phyloP scores from a whole-genome alignment of 441 rosid genomes.

The Corymbia calophylla region DNA sequence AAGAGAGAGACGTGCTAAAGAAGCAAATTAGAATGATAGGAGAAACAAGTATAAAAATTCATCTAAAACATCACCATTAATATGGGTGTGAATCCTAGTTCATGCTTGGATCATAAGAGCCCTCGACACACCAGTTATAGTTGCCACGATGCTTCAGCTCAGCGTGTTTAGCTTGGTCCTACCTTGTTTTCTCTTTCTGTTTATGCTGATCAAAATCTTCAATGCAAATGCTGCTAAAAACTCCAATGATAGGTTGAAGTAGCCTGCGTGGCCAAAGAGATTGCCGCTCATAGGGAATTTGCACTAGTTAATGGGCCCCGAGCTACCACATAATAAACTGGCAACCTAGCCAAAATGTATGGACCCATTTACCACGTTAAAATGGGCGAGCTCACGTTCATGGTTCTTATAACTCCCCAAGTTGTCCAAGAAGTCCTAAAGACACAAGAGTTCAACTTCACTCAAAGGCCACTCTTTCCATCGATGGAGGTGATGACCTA shows the following conservation, averaged over 20 bases:
- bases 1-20: too few relatives aligned
- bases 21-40: too few relatives aligned
- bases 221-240: too few relatives aligned
- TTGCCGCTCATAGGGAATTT: not conserved
- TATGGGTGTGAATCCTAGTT: too few relatives aligned
- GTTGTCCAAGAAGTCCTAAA: not conserved
- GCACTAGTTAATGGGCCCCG: not conserved
- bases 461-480: not conserved
- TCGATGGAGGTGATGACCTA: not conserved
- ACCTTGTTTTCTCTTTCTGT: too few relatives aligned
- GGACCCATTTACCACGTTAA: not conserved
- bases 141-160: too few relatives aligned
- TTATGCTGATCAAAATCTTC: too few relatives aligned
- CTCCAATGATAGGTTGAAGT: not conserved
- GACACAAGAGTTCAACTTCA: not conserved
- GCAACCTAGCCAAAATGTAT: not conserved
- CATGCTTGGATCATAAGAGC: too few relatives aligned
- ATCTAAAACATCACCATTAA: too few relatives aligned
- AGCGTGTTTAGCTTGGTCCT: too few relatives aligned
- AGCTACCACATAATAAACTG: not conserved
- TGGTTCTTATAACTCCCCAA: not conserved
- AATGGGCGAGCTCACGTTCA: not conserved
- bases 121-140: too few relatives aligned
- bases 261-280: not conserved
- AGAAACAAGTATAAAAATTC: too few relatives aligned